Percentiles rank a stretch among this genome's conserved stretches.
These are phyloP conservation scores for Pseudozyma tsukubaensis DNA, from an alignment of 1,284 basidiomycete genomes.

Conservation along the genomic window DNA sequence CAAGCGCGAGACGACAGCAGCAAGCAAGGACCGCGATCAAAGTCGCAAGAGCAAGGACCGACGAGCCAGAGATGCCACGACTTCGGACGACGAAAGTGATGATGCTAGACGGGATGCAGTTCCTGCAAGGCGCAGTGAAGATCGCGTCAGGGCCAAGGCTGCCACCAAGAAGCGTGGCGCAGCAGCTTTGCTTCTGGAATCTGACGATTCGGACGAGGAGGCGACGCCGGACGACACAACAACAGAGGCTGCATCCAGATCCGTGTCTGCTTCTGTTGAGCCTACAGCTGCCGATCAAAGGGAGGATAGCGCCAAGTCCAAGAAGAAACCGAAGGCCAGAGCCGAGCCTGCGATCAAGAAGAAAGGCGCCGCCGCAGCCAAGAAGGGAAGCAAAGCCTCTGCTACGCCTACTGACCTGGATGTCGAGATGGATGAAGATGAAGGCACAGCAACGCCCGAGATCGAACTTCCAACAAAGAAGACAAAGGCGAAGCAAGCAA, in stretches of 20 bases:
- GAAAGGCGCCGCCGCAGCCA: constrained; percentile 15
- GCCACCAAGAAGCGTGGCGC: constrained; percentile 25
- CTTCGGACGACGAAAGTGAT: constrained; percentile 28
- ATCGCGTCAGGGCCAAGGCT: constrained; percentile 7
- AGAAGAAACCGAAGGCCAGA: constrained; percentile 28
- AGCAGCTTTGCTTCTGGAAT: constrained; percentile 19
- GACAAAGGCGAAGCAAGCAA: constrained; percentile 18
- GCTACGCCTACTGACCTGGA: constrained; percentile 7
- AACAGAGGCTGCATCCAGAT: constrained; percentile 19
- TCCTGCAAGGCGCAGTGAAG: constrained; percentile 5
- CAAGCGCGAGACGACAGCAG: constrained; percentile 4
- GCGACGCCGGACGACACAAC: constrained; percentile 25
- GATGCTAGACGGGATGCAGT: neutral
- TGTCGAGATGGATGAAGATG: constrained; percentile 14
- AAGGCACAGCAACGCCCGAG: constrained; percentile 25
- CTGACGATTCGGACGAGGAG: constrained; percentile 20
- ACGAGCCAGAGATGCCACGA: constrained; percentile 1
- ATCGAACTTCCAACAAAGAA: constrained; percentile 7
- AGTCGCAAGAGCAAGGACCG: constrained; percentile 13
- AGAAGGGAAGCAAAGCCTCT: constrained; percentile 20
- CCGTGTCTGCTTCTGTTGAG: constrained; percentile 34
- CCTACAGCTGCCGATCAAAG: constrained; percentile 12
- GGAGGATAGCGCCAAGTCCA: constrained; percentile 9
- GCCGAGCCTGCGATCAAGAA: constrained; percentile 9
- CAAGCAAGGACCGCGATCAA: constrained; percentile 6